These are phyloP conservation scores for Brassica cretica DNA, from an alignment of 345 rosid genomes.

Conservation along the genomic window DNA sequence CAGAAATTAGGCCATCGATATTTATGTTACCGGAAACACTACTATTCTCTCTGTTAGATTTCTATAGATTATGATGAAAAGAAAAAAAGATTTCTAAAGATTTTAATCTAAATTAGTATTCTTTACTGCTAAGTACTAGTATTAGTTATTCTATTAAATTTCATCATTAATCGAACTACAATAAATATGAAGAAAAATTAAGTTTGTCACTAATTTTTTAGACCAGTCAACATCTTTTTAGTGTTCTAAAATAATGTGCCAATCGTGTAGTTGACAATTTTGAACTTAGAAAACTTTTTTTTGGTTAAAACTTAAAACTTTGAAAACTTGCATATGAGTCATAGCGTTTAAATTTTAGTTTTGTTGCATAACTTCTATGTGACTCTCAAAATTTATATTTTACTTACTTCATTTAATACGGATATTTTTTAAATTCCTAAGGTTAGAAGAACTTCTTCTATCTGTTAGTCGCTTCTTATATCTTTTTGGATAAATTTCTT, in stretches of 20 bases:
- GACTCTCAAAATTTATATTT: not conserved
- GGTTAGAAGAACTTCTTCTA: not conserved
- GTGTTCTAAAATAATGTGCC: not conserved
- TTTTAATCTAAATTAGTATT: not conserved
- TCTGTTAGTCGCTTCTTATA: not conserved
- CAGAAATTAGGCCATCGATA: conserved; percentile 18
- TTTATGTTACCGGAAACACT: not conserved
- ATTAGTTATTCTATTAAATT: not conserved
- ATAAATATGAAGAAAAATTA: not conserved
- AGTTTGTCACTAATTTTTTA: not conserved
- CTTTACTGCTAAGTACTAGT: not conserved
- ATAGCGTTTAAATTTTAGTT: not conserved
- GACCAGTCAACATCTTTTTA: not conserved
- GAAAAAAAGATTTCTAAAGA: not conserved
- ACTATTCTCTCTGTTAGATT: not conserved
- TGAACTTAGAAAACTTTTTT: not conserved
- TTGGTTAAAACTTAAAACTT: not conserved
- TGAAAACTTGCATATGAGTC: not conserved
- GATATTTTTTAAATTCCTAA: not conserved
- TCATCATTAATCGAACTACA: not conserved
- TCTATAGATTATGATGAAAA: not conserved
- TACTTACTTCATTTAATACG: not conserved
- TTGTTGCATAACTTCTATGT: not conserved
- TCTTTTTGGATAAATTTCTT: not conserved
- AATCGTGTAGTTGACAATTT: not conserved